Percentiles rank a stretch among this genome's conserved stretches.
These are phyloP conservation scores for Vanderwaltozyma tropicalis DNA, from an alignment of 805 yeast species.

Conservation along the genomic window DNA sequence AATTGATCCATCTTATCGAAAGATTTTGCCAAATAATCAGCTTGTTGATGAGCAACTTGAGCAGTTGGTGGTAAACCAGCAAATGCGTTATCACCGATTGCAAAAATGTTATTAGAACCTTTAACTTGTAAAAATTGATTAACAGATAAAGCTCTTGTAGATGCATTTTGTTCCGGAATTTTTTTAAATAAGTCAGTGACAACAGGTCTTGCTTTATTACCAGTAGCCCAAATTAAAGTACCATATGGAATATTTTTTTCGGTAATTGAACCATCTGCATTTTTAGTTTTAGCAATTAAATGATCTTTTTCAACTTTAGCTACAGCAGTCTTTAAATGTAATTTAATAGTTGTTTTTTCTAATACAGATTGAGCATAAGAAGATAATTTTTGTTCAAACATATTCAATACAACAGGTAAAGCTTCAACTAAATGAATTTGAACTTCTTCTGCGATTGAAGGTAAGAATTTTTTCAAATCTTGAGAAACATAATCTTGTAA, in stretches of 20 bases:
- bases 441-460: conserved; percentile 75
- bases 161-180: conserved; percentile 68
- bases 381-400: conserved; percentile 36
- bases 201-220: conserved; percentile 78
- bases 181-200: conserved; percentile 55
- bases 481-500: conserved; percentile 89
- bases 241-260: conserved; percentile 68
- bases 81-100: conserved; percentile 86
- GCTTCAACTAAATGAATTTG: conserved; percentile 85
- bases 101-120: conserved; percentile 75
- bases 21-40: conserved; percentile 63
- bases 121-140: conserved; percentile 71
- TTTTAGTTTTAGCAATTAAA: conserved; percentile 63
- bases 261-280: conserved; percentile 59
- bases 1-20: conserved; percentile 47
- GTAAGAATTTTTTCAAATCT: conserved; percentile 80
- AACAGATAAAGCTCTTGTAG: conserved; percentile 79
- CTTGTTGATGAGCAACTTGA: conserved; percentile 93
- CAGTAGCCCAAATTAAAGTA: conserved; percentile 93
- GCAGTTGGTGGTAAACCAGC: conserved; percentile 93
- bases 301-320: conserved; percentile 67
- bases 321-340: conserved; percentile 80
- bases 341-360: conserved; percentile 49
- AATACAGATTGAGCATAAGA: conserved; percentile 35
- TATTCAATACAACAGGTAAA: conserved; percentile 68